Evolutionary conservation across 208 protist species (phyloP), one percentile per base, ranked within the genome.

Genomic region (Leptomonas pyrrhocoris): DNA sequence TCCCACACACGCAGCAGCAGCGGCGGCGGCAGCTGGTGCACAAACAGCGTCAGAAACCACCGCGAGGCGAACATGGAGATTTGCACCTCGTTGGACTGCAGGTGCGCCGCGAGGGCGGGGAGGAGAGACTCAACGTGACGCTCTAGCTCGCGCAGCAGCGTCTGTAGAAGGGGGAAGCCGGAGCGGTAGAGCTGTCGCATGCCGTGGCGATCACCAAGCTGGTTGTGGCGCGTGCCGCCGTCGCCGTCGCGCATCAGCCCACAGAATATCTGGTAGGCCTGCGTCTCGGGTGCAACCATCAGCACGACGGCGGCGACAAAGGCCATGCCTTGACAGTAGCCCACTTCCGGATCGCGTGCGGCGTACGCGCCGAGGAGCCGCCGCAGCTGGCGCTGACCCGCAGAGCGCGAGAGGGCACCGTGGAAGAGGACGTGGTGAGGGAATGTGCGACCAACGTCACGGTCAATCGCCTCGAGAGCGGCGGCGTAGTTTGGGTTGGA

Each of bases 251-350:
- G 59, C 38, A 93, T 77, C 38, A 84, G 67, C 36, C 46, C 72
- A 50, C 63, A 68, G 25, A 68, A 68, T 21, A 68, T 51, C 8
- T 60, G 63, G 23, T 86, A 94, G 18, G 80, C 77, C 46, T 87
- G 72, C 42, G 65, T 51, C 74, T 94, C 89, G 8, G 75, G 67
- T 2, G 80, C 59, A 49, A 86, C 68, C 46, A 90, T 53, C 5
- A 91, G 68, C 51, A 89, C 40, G 36, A 85, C 49, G 11, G 78
- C 82, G 6, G 74, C 84, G 27, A 90, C 61, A 57, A 94, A 94
- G 36, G 70, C 83, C 86, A 94, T 93, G 13, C 89, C 89, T 53
- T 94, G 89, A 46, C 81, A 88, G 67, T 94, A 94, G 15, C 87
- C 90, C n/a, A 90, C 81, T 36, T 79, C 77, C 3, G 74, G 69